A percentile compares a stretch with the other conserved stretches of the same genome.
Conservation (phyloP, 495 filamentous ascomycete species). For the Aspergillus nidulans region DNA sequence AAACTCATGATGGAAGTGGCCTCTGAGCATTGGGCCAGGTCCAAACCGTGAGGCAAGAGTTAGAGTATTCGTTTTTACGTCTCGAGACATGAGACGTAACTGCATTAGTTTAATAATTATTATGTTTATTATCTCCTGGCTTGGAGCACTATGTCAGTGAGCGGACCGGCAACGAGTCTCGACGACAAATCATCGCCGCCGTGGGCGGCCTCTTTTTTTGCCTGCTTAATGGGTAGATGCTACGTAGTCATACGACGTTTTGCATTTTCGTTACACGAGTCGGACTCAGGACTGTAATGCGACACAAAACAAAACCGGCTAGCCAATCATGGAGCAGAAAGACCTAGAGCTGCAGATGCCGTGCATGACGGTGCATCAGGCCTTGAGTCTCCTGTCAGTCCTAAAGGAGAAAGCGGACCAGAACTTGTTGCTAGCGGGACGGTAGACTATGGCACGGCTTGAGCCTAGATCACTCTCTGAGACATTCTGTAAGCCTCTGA, state of each 20-base stretch:
- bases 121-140: neutral
- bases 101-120: neutral
- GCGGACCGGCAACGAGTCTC: too few species aligned
- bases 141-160: neutral
- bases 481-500: neutral
- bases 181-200: neutral
- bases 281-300: neutral
- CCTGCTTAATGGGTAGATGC: neutral
- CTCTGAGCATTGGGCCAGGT: neutral
- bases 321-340: neutral
- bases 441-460: neutral
- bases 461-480: neutral
- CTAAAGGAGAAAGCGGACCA: neutral
- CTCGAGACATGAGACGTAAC: neutral
- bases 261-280: neutral
- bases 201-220: too few species aligned
- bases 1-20: neutral
- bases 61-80: neutral
- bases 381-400: neutral
- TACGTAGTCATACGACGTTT: neutral
- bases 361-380: neutral
- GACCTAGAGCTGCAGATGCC: neutral
- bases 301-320: neutral
- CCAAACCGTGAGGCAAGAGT: neutral
- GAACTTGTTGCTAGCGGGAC: neutral